Evolutionary conservation across 176 grass and related monocot species (phyloP), one percentile per base, ranked within the genome.

Genomic region (Carex myosuroides): DNA sequence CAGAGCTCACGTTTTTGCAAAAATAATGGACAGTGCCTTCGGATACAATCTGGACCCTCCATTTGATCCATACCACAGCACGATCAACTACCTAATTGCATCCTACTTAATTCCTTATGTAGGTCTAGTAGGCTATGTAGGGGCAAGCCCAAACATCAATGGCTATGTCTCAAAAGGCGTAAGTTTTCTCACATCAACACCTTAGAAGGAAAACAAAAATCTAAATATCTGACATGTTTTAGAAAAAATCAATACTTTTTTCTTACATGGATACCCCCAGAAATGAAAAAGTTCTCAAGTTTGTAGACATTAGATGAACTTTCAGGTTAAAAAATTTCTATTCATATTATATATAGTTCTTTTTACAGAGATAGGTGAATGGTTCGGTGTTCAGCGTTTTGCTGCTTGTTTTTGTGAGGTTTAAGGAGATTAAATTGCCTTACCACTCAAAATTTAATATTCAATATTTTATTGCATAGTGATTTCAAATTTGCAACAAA

Each of bases 81-180:
- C 39, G 12, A 57, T 94, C 88, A 94, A 92, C 90, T 97, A 92
- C 88, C 80, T 97, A 9, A 76, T 97, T 20, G 94, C 92, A 20
- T 97, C 90, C 80, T 97, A 97, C 83, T 42, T 94, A 37, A 53
- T 97, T 30, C 94, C 94, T 1, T 92, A 97, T 84, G 33, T 92
- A 79, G 91, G 91, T 11, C 68, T 89, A 55, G 46, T 84, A 3
- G 90, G 88, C 80, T 84, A 89, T 82, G 84, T 86, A 24, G 84
- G 90, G 60, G 85, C 93, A 55, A 88, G 84, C 53, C 39, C 84
- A 11, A 79, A 26, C 65, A 83, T 97, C 33, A 90, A 92, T 33
- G 94, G 90, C 14, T 91, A 74, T 79, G 7, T 64, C 22, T 89
- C 94, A 55, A 94, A 91, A 33, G 79, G 81, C 67, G 89, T 91